Evolutionary conservation across 331 rosid genomes (phyloP), one percentile per base, ranked within the genome.

Genomic region (Arachis monticola): DNA sequence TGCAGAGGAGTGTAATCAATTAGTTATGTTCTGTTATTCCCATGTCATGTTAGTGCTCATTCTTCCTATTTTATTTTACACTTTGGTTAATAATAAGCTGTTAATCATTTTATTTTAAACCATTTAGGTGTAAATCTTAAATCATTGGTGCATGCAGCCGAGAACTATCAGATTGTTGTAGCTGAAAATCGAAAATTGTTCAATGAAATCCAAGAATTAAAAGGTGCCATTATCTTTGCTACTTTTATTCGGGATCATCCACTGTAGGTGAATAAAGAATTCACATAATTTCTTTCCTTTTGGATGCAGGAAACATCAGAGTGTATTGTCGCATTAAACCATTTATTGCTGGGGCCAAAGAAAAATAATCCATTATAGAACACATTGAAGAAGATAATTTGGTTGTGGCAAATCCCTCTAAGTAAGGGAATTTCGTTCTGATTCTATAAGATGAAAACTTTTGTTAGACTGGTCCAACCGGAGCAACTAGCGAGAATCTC

Each of bases 151-250:
- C 79, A 79, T 5, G 91, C 93, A 56, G 91, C 97, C 58, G 92
- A 79, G 76, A 92, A 80, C 72, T 86, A 92, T 78, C 87, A 86
- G 27, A 64, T 46, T 2, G 27, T 90, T 82, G 81, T 95, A 60
- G 83, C 82, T 5, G 99, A 95, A 84, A 92, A 95, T 30, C 67
- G 80, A 60, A 87, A 68, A 70, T 3, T 95, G 71, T 92, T 92
- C 30, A 92, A 95, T 51, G 97, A 92, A 78, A 32, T 92, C 60
- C 99, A 92, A 69, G 99, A 95, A 65, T 70, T 92, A 72, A 92
- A 84, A 90, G 99, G 99, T 94, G 77, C 40, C 72, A 72, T 47
- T 65, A 57, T 73, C 22, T 17, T 17, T 17, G 22, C 22, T 17
- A 17, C 22, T 17, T 17, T 17, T 17, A 17, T 17, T 17, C 22